phyloP scores from a whole-genome alignment of 1,139 yeast species.

The Scheffersomyces cryptocercus region DNA sequence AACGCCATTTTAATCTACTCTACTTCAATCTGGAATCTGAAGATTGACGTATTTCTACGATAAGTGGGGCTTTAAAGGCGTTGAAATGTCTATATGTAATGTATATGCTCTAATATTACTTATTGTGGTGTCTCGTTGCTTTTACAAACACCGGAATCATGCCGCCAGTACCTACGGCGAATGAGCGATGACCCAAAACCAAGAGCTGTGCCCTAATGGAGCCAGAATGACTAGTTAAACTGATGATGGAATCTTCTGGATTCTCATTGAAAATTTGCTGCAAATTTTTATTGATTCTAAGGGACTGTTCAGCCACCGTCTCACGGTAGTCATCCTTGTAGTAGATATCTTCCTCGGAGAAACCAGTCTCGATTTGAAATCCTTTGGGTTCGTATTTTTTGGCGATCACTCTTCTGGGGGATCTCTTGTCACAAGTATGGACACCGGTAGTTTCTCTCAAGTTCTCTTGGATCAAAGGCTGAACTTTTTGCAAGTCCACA shows the following conservation, averaged over 20 bases:
- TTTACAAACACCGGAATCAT: constrained; percentile 46
- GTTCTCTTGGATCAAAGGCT: constrained; percentile 41
- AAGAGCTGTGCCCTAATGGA: constrained; percentile 41
- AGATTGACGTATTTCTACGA: no score
- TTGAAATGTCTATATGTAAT: constrained; percentile 1
- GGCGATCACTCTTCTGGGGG: constrained; percentile 31
- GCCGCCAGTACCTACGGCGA: constrained; percentile 48
- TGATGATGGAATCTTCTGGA: constrained; percentile 22
- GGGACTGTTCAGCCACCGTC: constrained; percentile 41
- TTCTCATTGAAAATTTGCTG: constrained; percentile 33
- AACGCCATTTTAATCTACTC: no score
- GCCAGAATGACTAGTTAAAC: constrained; percentile 42
- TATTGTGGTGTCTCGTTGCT: constrained; percentile 18
- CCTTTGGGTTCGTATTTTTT: constrained; percentile 32
- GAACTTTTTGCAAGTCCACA: constrained; percentile 23
- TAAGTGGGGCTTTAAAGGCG: background rate
- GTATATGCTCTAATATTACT: background rate
- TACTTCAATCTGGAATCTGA: no score
- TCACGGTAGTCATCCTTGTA: constrained; percentile 42
- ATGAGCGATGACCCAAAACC: constrained; percentile 42
- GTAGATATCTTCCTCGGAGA: constrained; percentile 42
- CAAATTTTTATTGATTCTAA: constrained; percentile 36
- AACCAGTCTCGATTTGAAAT: constrained; percentile 38
- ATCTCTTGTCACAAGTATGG: constrained; percentile 46
- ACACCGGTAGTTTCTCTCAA: constrained; percentile 47